Conservation (phyloP, 2,329 filamentous ascomycete genomes). For the Xylariaceae sp. region DNA sequence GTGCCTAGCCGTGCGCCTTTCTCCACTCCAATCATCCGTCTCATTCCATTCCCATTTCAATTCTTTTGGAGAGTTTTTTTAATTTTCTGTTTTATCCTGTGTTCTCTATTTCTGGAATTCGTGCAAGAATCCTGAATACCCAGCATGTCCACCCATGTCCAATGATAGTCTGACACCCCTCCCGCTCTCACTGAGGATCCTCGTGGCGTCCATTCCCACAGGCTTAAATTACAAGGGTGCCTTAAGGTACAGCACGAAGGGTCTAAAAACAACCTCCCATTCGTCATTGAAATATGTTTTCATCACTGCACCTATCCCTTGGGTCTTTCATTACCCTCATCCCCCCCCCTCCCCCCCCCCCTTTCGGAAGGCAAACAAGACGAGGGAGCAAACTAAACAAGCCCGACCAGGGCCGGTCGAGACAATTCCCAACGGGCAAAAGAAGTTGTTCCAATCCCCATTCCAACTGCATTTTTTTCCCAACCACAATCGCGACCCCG, state of each 20-base stretch:
- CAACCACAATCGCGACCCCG: neutral
- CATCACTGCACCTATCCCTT: neutral
- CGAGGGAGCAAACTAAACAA: neutral
- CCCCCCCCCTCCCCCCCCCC: too few relatives aligned
- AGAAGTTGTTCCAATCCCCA: too few relatives aligned
- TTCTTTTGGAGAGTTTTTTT: too few relatives aligned
- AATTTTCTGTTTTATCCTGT: too few relatives aligned
- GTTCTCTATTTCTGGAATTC: neutral
- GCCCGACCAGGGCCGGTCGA: neutral
- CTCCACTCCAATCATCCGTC: too few relatives aligned
- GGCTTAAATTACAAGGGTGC: conserved; percentile 9
- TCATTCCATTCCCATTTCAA: too few relatives aligned
- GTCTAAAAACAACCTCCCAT: conserved; percentile 6
- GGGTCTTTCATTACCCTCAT: too few relatives aligned
- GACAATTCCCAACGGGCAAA: neutral
- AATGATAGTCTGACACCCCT: neutral
- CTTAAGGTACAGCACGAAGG: neutral
- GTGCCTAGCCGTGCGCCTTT: too few relatives aligned
- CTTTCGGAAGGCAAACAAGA: neutral
- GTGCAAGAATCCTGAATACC: too few relatives aligned
- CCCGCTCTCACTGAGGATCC: conserved; percentile 2
- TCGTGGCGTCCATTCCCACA: neutral
- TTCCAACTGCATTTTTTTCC: neutral
- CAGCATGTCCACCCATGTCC: neutral
- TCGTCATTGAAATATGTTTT: conserved; percentile 9